Base-by-base conservation (phyloP, 78 protist species). In the Chrysochromulina tobinii region DNA sequence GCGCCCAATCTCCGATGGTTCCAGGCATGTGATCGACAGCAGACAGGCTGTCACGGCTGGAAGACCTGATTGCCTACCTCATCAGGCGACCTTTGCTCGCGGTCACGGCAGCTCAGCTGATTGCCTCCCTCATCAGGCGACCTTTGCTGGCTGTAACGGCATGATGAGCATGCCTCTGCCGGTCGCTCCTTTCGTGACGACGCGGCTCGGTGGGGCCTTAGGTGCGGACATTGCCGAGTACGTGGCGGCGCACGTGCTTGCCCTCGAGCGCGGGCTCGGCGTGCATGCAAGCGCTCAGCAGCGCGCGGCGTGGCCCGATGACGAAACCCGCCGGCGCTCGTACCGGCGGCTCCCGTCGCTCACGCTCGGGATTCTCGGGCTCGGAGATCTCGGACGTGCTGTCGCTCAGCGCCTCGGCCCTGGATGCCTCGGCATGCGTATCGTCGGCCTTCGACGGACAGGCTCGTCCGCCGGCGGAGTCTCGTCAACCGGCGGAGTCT, bases 361-460 rank as follows among this genome's bases (percentile, higher is more conserved):
- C 27, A 87, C 90, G 27, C 79, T 87, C 58, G 90, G 90, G 3
- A n/a, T 87, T 3, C 53, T 87, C 61, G 90, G 90, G 38, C 61
- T 21, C 25, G 90, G 90, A 20, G 21, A 4, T 25, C 58, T 87
- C 61, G 90, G 38, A 38, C 38, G 38, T 38, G 90, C 79, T 6
- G 6, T 5, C 9, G 20, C 55, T 69, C 61, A 25, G 67, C 66
- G 14, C 57, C 17, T 59, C 38, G 15, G 68, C 55, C 68, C 50
- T 5, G 50, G 79, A 25, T 53, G 27, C 55, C 11, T 57, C 79
- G 90, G 73, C 14, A 86, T 86, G 89, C 51, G 15, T 4, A 14
- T 53, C 66, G 54, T 86, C 5, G 89, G 89, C 68, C n/a, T 86
- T 7, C 64, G 64, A 12, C 64, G 64, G 8, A 12, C 38, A 38